These are phyloP conservation scores for Penicillium sp. DNA, from an alignment of 2,329 filamentous ascomycete species.

Conservation along the genomic window DNA sequence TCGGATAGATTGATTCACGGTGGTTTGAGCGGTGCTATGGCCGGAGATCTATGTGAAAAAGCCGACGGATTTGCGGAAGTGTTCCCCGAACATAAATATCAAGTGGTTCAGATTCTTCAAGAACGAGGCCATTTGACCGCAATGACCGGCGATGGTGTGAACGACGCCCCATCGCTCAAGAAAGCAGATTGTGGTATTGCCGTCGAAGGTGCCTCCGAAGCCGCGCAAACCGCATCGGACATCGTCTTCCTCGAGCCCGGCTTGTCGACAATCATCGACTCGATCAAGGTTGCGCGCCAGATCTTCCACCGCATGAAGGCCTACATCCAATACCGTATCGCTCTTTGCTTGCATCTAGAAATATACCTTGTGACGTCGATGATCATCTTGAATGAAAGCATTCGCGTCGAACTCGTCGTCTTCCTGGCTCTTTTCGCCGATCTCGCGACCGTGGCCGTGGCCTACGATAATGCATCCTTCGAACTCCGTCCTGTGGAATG, in stretches of 20 bases:
- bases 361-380: slow-evolving; percentile 73
- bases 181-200: slow-evolving; percentile 71
- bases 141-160: slow-evolving; percentile 73
- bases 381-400: slow-evolving; percentile 75
- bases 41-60: slow-evolving; percentile 70
- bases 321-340: slow-evolving; percentile 73
- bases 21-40: slow-evolving; percentile 66
- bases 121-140: slow-evolving; percentile 67
- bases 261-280: slow-evolving; percentile 65
- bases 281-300: slow-evolving; percentile 68
- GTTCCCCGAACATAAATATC: slow-evolving; percentile 71
- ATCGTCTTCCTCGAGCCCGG: slow-evolving; percentile 71
- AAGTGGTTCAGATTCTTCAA: slow-evolving; percentile 71
- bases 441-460: slow-evolving; percentile 72
- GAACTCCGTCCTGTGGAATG: slow-evolving; percentile 73
- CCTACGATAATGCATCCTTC: slow-evolving; percentile 79
- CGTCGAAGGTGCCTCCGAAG: slow-evolving; percentile 67
- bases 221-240: slow-evolving; percentile 67
- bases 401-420: slow-evolving; percentile 68
- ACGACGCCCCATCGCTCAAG: slow-evolving; percentile 68
- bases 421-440: slow-evolving; percentile 77
- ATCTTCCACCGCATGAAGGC: slow-evolving; percentile 77
- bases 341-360: slow-evolving; percentile 67
- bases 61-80: slow-evolving; percentile 71
- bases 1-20: slow-evolving; percentile 72